phyloP scores from a whole-genome alignment of 192 early-diverging fungal species.

The Dimargaris xerosporica region DNA sequence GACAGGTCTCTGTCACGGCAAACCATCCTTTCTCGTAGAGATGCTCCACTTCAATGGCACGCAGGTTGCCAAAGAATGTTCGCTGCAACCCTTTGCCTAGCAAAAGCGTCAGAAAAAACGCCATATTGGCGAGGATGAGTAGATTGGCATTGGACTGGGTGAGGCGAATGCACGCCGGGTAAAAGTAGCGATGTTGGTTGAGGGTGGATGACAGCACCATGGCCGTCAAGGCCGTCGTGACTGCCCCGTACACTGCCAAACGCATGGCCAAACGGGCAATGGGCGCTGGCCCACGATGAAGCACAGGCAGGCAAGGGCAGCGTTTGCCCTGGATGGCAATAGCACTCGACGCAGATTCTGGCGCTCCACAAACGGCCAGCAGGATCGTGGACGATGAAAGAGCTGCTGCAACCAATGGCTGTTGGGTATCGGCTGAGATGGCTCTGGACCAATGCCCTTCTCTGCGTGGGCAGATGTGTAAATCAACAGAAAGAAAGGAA shows the following conservation, averaged over 20 bases:
- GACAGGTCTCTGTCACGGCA: conserved; percentile 88
- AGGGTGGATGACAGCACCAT: conserved; percentile 49
- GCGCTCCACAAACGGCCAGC: too few relatives aligned
- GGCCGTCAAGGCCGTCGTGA: conserved; percentile 44
- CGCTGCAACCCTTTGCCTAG: conserved; percentile 59
- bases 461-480: too few relatives aligned
- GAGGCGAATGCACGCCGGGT: conserved; percentile 77
- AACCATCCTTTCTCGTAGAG: conserved; percentile 97
- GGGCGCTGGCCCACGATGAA: too few relatives aligned
- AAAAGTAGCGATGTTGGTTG: conserved; percentile 65
- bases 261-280: conserved; percentile 24
- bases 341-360: too few relatives aligned
- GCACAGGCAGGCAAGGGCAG: too few relatives aligned
- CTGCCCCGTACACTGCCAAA: conserved; percentile 52
- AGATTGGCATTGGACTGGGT: conserved; percentile 74
- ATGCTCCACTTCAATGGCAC: conserved; percentile 92
- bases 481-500: too few relatives aligned
- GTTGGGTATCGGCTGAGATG: too few relatives aligned
- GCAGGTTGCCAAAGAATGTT: conserved; percentile 80
- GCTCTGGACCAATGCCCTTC: too few relatives aligned
- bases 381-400: too few relatives aligned
- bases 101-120: conserved; percentile 60
- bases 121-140: conserved; percentile 75
- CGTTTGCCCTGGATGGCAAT: too few relatives aligned
- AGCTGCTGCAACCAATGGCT: too few relatives aligned